phyloP scores from a whole-genome alignment of 2,329 filamentous ascomycete species.

The Trichophyton simii region DNA sequence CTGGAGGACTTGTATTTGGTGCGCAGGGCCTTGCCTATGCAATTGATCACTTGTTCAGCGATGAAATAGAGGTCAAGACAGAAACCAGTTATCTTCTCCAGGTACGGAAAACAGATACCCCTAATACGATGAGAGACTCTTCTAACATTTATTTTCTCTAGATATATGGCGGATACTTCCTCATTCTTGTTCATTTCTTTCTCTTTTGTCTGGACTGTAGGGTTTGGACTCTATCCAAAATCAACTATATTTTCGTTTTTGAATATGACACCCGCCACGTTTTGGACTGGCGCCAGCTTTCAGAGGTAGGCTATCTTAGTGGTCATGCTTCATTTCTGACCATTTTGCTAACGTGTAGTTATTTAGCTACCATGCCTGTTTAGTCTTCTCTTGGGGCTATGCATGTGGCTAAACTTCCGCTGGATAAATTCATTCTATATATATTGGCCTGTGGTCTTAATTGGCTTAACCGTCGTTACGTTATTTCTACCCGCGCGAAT shows the following conservation, averaged over 20 bases:
- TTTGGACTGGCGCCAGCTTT: conserved; percentile 78
- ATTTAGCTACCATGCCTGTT: conserved; percentile 67
- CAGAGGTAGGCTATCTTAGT: conserved; percentile 43
- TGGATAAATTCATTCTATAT: conserved; percentile 57
- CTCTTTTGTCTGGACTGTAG: conserved; percentile 79
- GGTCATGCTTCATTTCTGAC: neutral
- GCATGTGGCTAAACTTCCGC: conserved; percentile 83
- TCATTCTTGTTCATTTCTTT: conserved; percentile 65
- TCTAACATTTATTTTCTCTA: conserved; percentile 30
- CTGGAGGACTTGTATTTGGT: conserved; percentile 52
- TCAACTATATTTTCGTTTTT: conserved; percentile 95
- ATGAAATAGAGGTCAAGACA: conserved; percentile 38
- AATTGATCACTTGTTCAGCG: conserved; percentile 36
- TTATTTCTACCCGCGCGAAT: conserved; percentile 64
- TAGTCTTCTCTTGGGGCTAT: conserved; percentile 59
- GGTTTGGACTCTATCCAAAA: conserved; percentile 69
- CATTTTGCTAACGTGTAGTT: neutral
- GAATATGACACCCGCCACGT: conserved; percentile 82
- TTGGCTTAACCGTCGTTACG: conserved; percentile 53
- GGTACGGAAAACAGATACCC: conserved; percentile 17
- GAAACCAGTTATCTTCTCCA: conserved; percentile 60
- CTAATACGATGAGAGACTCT: neutral
- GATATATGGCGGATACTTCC: conserved; percentile 85
- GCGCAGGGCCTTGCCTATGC: conserved; percentile 55
- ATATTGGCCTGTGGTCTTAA: conserved; percentile 75